These are phyloP conservation scores for Podaxis sp. DNA, from an alignment of 768 basidiomycete species.

Conservation along the genomic window DNA sequence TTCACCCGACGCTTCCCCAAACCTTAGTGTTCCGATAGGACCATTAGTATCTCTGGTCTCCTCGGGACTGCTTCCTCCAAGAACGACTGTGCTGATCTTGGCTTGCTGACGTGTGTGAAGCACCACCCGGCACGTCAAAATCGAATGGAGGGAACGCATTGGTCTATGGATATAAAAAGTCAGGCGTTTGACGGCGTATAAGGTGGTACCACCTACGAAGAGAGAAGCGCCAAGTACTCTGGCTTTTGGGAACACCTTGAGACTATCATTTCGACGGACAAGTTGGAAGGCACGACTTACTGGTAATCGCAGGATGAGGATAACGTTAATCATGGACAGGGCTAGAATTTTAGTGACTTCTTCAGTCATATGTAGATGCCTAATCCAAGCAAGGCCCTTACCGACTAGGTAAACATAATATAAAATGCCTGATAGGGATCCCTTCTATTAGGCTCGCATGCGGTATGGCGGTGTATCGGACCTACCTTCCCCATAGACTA, in stretches of 20 bases:
- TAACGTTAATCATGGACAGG: neutral
- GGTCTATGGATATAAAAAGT: neutral
- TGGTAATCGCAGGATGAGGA: neutral
- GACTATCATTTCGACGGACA: neutral
- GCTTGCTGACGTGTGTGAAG: slow-evolving; percentile 11
- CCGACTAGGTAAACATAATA: slow-evolving; percentile 15
- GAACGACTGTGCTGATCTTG: neutral
- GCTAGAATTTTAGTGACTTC: neutral
- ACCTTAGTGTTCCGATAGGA: neutral
- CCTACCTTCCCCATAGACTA: slow-evolving; percentile 14
- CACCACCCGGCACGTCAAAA: slow-evolving; percentile 9
- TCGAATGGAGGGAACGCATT: slow-evolving; percentile 11
- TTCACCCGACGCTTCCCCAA: neutral
- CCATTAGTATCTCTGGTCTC: neutral
- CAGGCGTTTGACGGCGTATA: neutral
- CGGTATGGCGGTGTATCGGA: too few species aligned
- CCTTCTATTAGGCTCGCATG: neutral
- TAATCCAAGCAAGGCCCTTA: neutral
- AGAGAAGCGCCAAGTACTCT: slow-evolving; percentile 1
- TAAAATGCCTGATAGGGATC: neutral
- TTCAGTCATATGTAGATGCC: too few species aligned
- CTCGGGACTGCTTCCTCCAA: neutral
- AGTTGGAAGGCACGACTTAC: neutral
- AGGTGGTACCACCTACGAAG: neutral
- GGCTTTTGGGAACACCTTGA: neutral